Percentiles rank a stretch among this genome's conserved stretches.
Conservation (phyloP, 345 rosid genomes). For the Salix udensis region DNA sequence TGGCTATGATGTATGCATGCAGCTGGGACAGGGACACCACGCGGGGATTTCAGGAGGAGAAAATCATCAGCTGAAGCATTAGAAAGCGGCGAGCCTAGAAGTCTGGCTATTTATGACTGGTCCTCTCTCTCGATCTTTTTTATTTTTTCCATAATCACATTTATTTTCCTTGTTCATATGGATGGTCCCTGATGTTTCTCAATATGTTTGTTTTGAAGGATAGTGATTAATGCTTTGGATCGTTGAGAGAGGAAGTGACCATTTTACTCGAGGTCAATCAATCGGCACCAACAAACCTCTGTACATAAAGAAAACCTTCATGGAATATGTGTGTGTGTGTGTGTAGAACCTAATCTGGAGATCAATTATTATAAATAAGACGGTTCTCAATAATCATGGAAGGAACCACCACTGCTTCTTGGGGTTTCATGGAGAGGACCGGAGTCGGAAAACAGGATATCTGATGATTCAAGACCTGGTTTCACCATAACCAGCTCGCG, state of each 20-base stretch:
- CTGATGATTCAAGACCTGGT: not conserved
- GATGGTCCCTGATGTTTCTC: not conserved
- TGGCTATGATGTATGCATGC: conserved; percentile 17
- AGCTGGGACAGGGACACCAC: conserved; percentile 52
- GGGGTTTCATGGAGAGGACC: not conserved
- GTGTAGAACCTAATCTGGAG: not conserved
- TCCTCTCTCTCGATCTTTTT: conserved; percentile 14
- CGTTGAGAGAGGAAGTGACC: conserved; percentile 42
- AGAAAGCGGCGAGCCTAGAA: conserved; percentile 39
- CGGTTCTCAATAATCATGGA: not conserved
- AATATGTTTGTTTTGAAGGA: conserved; percentile 39
- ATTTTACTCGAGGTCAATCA: conserved; percentile 15
- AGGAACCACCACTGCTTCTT: conserved; percentile 3
- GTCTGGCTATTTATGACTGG: conserved; percentile 62
- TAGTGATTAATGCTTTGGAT: conserved; percentile 66
- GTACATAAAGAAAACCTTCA: not conserved
- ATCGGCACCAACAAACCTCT: conserved; percentile 1
- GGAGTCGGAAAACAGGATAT: not conserved
- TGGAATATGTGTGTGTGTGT: not conserved
- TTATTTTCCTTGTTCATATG: not conserved
- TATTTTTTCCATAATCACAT: not conserved
- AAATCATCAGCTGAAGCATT: conserved; percentile 30
- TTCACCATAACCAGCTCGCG: too few relatives aligned
- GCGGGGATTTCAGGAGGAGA: conserved; percentile 45
- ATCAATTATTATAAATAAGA: not conserved